These are phyloP conservation scores for Haplographium delicatum DNA, from an alignment of 495 filamentous ascomycete genomes.

Conservation along the genomic window DNA sequence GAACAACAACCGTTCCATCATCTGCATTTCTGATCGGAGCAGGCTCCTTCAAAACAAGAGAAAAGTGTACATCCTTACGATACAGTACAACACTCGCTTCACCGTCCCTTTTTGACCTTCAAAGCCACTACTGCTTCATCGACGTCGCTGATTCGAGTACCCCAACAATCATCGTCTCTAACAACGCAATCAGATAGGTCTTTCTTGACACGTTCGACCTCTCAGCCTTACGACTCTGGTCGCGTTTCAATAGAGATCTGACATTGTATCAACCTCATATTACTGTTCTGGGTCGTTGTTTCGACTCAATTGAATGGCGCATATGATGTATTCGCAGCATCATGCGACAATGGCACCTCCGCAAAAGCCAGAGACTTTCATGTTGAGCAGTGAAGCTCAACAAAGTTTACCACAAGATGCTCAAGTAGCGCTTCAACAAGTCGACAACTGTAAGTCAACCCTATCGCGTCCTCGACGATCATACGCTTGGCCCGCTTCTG, in stretches of 20 bases:
- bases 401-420: conserved; percentile 93
- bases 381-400: conserved; percentile 94
- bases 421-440: conserved; percentile 95
- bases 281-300: conserved; percentile 20
- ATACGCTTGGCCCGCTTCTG: not conserved
- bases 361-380: conserved; percentile 97
- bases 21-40: conserved; percentile 26
- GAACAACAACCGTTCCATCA: conserved; percentile 26
- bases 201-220: conserved; percentile 7
- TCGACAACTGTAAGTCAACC: conserved; percentile 85
- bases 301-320: conserved; percentile 30
- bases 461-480: not conserved
- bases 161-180: conserved; percentile 11
- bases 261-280: conserved; percentile 12
- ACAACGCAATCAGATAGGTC: not conserved
- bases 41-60: conserved; percentile 20
- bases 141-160: conserved; percentile 16
- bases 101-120: conserved; percentile 13
- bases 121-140: conserved; percentile 25
- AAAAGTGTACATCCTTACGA: conserved; percentile 17
- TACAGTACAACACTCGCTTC: conserved; percentile 25
- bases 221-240: conserved; percentile 13
- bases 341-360: conserved; percentile 39
- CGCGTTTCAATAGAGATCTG: conserved; percentile 14
- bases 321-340: conserved; percentile 49